These are phyloP conservation scores for Rhodamnia rubescens DNA, from an alignment of 345 rosid genomes.

Conservation along the genomic window DNA sequence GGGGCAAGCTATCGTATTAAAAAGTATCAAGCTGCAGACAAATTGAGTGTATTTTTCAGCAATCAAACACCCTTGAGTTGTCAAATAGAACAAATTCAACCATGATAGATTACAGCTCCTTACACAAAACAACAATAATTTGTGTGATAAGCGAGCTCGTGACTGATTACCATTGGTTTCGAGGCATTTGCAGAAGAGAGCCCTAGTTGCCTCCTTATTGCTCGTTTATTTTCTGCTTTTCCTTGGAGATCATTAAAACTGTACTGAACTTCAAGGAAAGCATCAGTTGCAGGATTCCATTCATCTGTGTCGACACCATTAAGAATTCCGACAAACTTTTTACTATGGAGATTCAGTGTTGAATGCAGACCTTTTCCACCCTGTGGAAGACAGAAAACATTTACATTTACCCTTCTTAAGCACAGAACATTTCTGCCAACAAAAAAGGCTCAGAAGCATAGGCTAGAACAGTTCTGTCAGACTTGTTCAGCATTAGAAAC, in stretches of 20 bases:
- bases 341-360: slow-evolving; percentile 68
- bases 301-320: slow-evolving; percentile 89
- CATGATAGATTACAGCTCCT: not conserved
- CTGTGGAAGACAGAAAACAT: slow-evolving; percentile 20
- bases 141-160: not conserved
- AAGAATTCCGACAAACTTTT: slow-evolving; percentile 81
- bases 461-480: not conserved
- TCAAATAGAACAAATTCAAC: not conserved
- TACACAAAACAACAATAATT: not conserved
- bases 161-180: slow-evolving; percentile 61
- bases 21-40: not conserved
- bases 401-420: not conserved
- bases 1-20: not conserved
- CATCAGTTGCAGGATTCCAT: slow-evolving; percentile 93
- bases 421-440: not conserved
- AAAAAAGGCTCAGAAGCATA: not conserved
- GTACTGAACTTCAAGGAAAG: slow-evolving; percentile 70
- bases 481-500: not conserved
- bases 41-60: not conserved
- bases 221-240: slow-evolving; percentile 73
- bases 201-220: slow-evolving; percentile 60
- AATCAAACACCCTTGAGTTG: not conserved
- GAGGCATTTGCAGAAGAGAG: slow-evolving; percentile 57
- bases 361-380: slow-evolving; percentile 92
- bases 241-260: slow-evolving; percentile 72